Conservation (phyloP, 192 early-diverging fungal species). For the Coemansia pectinata region DNA sequence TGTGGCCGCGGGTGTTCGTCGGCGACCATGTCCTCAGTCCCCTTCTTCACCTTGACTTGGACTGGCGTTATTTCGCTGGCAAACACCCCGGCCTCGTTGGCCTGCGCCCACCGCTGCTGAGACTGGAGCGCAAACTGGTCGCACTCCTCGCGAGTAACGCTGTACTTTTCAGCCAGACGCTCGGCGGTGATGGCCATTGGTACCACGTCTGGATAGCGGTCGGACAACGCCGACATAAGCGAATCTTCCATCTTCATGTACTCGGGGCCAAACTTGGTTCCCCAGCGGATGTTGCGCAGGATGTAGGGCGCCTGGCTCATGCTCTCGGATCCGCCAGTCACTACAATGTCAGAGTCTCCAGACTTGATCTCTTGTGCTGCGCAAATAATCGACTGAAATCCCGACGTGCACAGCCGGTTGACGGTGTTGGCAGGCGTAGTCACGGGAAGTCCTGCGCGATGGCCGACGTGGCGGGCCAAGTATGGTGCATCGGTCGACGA, state of each 20-base stretch:
- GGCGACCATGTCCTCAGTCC: conserved; percentile 61
- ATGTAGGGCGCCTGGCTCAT: conserved; percentile 94
- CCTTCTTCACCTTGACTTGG: conserved; percentile 75
- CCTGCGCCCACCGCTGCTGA: conserved; percentile 88
- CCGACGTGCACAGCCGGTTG: conserved; percentile 96
- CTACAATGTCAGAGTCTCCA: conserved; percentile 81
- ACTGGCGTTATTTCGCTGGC: conserved; percentile 81
- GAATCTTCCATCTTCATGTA: conserved; percentile 86
- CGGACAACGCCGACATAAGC: conserved; percentile 77
- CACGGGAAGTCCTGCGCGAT: conserved; percentile 81
- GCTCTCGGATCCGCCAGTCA: conserved; percentile 90
- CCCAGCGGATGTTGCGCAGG: conserved; percentile 78
- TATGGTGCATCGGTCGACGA: conserved; percentile 83
- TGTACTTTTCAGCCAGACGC: conserved; percentile 83
- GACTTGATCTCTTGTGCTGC: conserved; percentile 88
- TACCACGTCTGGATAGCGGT: conserved; percentile 77
- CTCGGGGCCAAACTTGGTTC: conserved; percentile 85
- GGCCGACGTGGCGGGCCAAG: conserved; percentile 91
- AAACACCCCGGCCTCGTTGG: conserved; percentile 75
- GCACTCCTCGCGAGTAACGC: conserved; percentile 76
- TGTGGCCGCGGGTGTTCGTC: conserved; percentile 94
- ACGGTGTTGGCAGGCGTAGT: conserved; percentile 86
- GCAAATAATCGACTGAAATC: conserved; percentile 93
- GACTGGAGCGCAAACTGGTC: conserved; percentile 81
- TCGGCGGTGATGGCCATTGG: conserved; percentile 98